Evolutionary conservation across 2,329 filamentous ascomycete genomes (phyloP).

Genomic region (Colletotrichum somersetense): DNA sequence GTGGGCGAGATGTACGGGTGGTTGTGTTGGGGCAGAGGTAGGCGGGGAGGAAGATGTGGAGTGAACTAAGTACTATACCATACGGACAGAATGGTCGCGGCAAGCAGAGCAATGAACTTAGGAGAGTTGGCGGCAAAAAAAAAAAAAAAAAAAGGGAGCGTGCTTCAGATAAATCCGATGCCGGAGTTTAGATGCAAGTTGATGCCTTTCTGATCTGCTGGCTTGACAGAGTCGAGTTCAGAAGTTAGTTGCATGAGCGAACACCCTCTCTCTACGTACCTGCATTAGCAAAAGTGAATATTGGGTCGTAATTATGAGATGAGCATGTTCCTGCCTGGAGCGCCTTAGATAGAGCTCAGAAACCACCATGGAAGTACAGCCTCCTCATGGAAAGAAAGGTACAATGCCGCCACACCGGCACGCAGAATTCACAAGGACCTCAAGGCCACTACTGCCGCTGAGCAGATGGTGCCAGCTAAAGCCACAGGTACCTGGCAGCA

Average conservation of each 20-base stretch:
- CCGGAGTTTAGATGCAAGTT: no score
- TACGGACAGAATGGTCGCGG: no score
- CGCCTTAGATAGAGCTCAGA: background rate
- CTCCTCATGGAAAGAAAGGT: background rate
- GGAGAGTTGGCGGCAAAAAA: background rate
- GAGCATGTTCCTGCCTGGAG: background rate
- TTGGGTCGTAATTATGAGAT: background rate
- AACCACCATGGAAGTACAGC: background rate
- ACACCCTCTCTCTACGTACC: background rate
- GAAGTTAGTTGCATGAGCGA: no score
- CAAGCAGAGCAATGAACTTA: background rate
- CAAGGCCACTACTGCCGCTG: background rate
- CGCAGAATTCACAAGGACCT: background rate
- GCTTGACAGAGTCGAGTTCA: no score
- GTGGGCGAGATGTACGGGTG: background rate
- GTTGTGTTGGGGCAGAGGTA: background rate
- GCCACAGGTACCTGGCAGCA: background rate
- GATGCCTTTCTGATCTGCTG: no score
- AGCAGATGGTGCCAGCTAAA: background rate
- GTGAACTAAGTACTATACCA: background rate
- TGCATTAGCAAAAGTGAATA: background rate
- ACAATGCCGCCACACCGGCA: background rate
- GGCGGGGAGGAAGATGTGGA: background rate
- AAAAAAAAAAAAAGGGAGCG: no score
- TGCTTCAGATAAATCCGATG: no score